Conservation (phyloP, 345 rosid species). For the Euphorbia tirucalli region DNA sequence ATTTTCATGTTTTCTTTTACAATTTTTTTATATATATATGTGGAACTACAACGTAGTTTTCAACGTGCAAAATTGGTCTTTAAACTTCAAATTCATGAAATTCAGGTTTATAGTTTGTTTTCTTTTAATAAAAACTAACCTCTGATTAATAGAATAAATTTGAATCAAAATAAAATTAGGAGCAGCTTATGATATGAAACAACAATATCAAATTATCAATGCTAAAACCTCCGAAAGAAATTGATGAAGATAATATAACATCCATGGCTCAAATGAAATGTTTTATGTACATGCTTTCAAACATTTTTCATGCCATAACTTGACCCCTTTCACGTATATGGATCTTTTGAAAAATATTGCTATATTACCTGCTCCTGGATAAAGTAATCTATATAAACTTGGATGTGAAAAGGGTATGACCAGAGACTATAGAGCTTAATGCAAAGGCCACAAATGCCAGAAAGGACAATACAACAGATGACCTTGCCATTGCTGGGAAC, state of each 20-base stretch:
- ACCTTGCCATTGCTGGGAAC: slow-evolving; percentile 80
- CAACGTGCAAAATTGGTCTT: no score
- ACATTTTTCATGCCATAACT: background rate
- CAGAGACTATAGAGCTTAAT: slow-evolving; percentile 63
- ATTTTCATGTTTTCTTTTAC: no score
- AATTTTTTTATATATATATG: no score
- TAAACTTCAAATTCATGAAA: no score
- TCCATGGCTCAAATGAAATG: background rate
- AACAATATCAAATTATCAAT: background rate
- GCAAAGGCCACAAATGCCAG: slow-evolving; percentile 69
- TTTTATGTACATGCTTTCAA: slow-evolving; percentile 5
- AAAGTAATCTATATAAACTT: slow-evolving; percentile 27
- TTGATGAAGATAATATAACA: background rate
- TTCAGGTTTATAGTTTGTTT: no score
- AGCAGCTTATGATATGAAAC: background rate
- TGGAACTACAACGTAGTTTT: no score
- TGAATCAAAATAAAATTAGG: no score
- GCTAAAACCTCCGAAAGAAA: background rate
- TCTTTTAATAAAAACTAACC: no score
- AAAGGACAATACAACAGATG: slow-evolving; percentile 59
- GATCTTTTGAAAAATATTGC: background rate
- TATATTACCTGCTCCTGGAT: background rate
- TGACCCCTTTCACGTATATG: no score
- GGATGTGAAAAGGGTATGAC: slow-evolving; percentile 57
- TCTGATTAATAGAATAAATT: no score